These are phyloP conservation scores for Nymphaea thermarum DNA, from an alignment of 164 flowering plant genomes.

Conservation along the genomic window DNA sequence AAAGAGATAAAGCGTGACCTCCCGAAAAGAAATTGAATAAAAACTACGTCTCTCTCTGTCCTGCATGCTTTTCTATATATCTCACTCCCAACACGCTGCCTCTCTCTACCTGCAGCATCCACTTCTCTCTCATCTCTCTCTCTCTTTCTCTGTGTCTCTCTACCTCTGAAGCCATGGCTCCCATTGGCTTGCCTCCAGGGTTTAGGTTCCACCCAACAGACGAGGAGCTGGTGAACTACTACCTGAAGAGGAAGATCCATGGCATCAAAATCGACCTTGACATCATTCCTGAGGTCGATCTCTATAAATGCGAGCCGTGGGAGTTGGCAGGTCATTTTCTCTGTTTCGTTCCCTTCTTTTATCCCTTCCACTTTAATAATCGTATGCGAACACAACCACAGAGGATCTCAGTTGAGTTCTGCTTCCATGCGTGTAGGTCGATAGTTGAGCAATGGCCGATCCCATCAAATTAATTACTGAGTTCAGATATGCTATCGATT, in stretches of 20 bases:
- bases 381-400: too few species aligned
- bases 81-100: conserved; percentile 3
- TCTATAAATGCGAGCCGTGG: conserved; percentile 97
- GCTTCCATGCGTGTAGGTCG: too few species aligned
- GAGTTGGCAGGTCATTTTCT: conserved; percentile 50
- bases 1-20: conserved; percentile 37
- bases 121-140: neutral
- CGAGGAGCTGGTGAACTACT: conserved; percentile 83
- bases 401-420: too few species aligned
- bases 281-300: conserved; percentile 88
- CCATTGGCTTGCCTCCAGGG: conserved; percentile 82
- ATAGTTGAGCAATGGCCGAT: neutral
- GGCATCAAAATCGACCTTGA: conserved; percentile 80
- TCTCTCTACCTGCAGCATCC: neutral
- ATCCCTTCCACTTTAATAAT: too few species aligned
- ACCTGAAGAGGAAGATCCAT: conserved; percentile 72
- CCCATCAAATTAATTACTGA: too few species aligned
- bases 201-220: conserved; percentile 90
- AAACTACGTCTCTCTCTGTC: conserved; percentile 26
- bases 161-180: conserved; percentile 33
- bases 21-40: conserved; percentile 34
- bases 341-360: neutral
- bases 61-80: conserved; percentile 24
- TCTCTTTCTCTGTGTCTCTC: neutral
- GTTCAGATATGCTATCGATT: too few species aligned